Evolutionary conservation across 805 yeast genomes (phyloP).

Genomic region (Wickerhamomyces sydowiorum): DNA sequence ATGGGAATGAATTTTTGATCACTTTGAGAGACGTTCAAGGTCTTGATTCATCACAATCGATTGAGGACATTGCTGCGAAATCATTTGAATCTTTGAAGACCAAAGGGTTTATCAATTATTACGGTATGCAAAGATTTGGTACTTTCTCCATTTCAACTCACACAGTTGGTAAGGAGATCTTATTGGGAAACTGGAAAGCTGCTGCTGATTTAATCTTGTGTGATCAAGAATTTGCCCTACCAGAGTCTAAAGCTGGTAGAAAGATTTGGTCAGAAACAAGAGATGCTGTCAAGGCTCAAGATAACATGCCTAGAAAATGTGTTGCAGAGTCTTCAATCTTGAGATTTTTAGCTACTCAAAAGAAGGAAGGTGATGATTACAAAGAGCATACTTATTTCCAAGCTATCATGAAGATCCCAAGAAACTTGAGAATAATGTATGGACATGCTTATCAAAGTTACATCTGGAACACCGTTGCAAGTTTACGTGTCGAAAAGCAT

Average conservation of each 20-base stretch:
- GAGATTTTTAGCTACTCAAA: constrained; percentile 48
- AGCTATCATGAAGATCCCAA: constrained; percentile 84
- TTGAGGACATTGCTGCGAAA: constrained; percentile 41
- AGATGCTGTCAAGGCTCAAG: constrained; percentile 60
- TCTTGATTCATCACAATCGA: constrained; percentile 23
- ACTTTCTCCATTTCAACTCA: constrained; percentile 93
- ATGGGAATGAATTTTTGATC: constrained; percentile 85
- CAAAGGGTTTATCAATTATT: constrained; percentile 87
- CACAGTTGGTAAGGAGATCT: constrained; percentile 65
- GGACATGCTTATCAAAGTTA: constrained; percentile 97
- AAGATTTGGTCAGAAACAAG: constrained; percentile 70
- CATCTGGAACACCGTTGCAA: constrained; percentile 86
- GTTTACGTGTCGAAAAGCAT: constrained; percentile 63
- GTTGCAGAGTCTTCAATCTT: constrained; percentile 78
- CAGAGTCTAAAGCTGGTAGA: constrained; percentile 81
- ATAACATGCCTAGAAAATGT: constrained; percentile 81
- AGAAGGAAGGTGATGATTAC: constrained; percentile 40
- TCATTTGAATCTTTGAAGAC: constrained; percentile 54
- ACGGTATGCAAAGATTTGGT: constrained; percentile 98
- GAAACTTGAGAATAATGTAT: constrained; percentile 89
- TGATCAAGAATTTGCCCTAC: constrained; percentile 79
- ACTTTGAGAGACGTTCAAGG: constrained; percentile 70
- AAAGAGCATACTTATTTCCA: constrained; percentile 56
- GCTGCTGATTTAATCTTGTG: constrained; percentile 77
- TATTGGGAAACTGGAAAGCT: constrained; percentile 69